These are phyloP conservation scores for Agrocybe praecox DNA, from an alignment of 768 basidiomycete genomes.

Conservation along the genomic window DNA sequence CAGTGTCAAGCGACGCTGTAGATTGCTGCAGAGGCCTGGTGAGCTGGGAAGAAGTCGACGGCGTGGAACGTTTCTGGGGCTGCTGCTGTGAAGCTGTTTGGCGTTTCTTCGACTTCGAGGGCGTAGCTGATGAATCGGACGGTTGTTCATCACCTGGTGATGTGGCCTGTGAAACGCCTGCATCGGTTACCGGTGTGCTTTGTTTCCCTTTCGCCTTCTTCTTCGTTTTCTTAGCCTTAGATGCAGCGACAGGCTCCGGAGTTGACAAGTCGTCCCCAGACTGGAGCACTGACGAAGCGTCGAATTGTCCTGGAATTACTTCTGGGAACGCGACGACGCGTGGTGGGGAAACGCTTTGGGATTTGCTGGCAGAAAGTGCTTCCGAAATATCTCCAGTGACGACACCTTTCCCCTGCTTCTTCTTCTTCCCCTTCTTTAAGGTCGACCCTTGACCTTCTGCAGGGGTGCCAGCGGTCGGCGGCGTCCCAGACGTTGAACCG, in stretches of 20 bases:
- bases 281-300: constrained; percentile 14
- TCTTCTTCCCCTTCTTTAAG: constrained; percentile 24
- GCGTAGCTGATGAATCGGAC: constrained; percentile 19
- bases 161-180: constrained; percentile 3
- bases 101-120: constrained; percentile 8
- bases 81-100: constrained; percentile 9
- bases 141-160: constrained; percentile 19
- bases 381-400: constrained; percentile 20
- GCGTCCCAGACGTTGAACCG: constrained; percentile 7
- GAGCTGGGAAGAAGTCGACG: constrained; percentile 19
- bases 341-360: constrained; percentile 3
- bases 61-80: constrained; percentile 1
- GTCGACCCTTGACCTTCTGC: constrained; percentile 7
- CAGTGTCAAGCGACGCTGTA: constrained; percentile 48
- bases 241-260: constrained; percentile 5
- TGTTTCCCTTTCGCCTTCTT: constrained; percentile 48
- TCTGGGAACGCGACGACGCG: constrained; percentile 34
- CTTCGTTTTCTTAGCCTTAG: constrained; percentile 33
- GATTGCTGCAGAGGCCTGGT: constrained; percentile 27
- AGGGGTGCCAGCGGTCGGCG: constrained; percentile 5
- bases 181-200: constrained; percentile 8
- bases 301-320: constrained; percentile 50
- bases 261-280: constrained; percentile 12
- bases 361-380: constrained; percentile 9
- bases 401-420: constrained; percentile 19